Evolutionary conservation across 108 stramenopile species (phyloP).

Genomic region (Pseudonitzschia multistriata): DNA sequence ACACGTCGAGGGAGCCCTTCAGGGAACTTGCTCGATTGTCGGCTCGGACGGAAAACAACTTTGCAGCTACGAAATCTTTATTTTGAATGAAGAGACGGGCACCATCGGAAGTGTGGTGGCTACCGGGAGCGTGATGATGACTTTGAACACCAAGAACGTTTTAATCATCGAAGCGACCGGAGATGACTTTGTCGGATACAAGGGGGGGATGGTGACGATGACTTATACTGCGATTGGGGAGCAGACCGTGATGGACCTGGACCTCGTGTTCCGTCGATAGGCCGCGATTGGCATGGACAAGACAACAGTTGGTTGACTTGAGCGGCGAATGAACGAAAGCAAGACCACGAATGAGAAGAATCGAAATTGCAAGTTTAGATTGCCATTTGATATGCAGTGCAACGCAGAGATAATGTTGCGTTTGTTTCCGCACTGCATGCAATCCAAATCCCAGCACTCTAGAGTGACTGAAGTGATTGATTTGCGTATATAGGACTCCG

Average conservation of each 20-base stretch:
- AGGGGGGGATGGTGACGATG: background rate
- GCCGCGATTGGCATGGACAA: background rate
- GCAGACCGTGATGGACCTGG: slow-evolving; percentile 10
- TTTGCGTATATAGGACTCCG: background rate
- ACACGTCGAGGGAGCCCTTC: slow-evolving; percentile 10
- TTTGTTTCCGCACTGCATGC: background rate
- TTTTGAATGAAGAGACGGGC: background rate
- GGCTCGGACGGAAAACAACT: slow-evolving; percentile 5
- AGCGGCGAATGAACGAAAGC: background rate
- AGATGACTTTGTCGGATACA: slow-evolving; percentile 10
- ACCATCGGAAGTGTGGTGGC: slow-evolving; percentile 2
- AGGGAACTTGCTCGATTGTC: slow-evolving; percentile 10
- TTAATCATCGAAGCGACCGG: slow-evolving; percentile 19
- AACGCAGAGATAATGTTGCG: background rate
- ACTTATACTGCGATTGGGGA: slow-evolving; percentile 3
- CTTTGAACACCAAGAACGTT: background rate
- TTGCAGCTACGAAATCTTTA: slow-evolving; percentile 9
- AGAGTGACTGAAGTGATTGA: background rate
- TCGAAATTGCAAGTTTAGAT: background rate
- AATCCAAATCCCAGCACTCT: background rate
- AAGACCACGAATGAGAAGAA: background rate
- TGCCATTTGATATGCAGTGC: background rate
- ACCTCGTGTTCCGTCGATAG: background rate
- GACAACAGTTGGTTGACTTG: background rate
- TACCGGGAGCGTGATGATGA: background rate